Evolutionary conservation across 176 grass and related monocot species (phyloP).

Genomic region (Thalia dealbata): DNA sequence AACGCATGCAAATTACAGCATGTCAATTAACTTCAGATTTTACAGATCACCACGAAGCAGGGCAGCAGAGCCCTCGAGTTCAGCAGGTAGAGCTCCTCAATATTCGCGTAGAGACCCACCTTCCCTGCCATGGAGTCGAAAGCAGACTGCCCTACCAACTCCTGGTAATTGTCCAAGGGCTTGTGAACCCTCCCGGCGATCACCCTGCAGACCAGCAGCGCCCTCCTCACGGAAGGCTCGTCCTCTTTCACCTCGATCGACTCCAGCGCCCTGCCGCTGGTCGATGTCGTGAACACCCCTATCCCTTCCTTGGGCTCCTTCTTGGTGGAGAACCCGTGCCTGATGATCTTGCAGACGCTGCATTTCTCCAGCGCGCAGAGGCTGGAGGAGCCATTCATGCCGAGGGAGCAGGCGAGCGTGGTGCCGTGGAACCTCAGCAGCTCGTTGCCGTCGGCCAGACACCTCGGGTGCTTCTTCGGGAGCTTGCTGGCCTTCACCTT

Average conservation of each 20-base stretch:
- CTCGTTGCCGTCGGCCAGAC: slow-evolving; percentile 78
- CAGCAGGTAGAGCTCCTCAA: slow-evolving; percentile 60
- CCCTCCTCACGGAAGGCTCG: not conserved
- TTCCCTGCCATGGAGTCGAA: slow-evolving; percentile 73
- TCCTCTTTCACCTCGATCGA: not conserved
- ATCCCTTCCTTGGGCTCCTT: not conserved
- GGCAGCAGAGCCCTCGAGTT: slow-evolving; percentile 57
- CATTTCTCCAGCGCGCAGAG: not conserved
- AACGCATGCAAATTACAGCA: not conserved
- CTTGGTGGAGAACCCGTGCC: not conserved
- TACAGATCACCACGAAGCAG: slow-evolving; percentile 71
- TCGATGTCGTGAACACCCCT: not conserved
- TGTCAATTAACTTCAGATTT: slow-evolving; percentile 30
- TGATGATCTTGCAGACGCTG: not conserved
- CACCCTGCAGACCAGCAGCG: slow-evolving; percentile 58
- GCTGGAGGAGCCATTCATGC: slow-evolving; percentile 29
- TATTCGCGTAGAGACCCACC: slow-evolving; percentile 33
- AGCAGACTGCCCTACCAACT: slow-evolving; percentile 25
- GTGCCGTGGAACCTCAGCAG: slow-evolving; percentile 62
- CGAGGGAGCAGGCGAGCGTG: slow-evolving; percentile 45
- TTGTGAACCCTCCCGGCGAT: slow-evolving; percentile 69
- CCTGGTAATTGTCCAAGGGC: slow-evolving; percentile 47
- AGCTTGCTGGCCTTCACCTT: slow-evolving; percentile 39
- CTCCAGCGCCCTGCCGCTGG: not conserved
- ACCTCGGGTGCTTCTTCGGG: slow-evolving; percentile 61